phyloP scores from a whole-genome alignment of 192 early-diverging fungal genomes.

The Lobulomyces angularis region DNA sequence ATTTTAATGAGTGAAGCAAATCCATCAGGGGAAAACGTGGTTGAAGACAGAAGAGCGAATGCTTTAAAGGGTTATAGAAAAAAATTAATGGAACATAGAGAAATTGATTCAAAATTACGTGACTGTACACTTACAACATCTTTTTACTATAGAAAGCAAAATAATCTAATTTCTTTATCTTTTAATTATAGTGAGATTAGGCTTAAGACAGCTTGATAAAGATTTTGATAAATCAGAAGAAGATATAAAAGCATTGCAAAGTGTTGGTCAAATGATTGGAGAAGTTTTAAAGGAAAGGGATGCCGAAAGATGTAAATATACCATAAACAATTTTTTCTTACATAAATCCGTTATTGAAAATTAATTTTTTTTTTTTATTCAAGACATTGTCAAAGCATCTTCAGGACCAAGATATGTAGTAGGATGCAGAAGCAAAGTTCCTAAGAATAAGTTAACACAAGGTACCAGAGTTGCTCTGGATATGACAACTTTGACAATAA shows the following conservation, averaged over 20 bases:
- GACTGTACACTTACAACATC: slow-evolving; percentile 45
- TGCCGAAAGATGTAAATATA: slow-evolving; percentile 76
- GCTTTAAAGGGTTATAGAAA: slow-evolving; percentile 76
- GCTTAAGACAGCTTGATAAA: slow-evolving; percentile 72
- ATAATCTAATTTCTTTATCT: slow-evolving; percentile 4
- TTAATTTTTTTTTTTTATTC: slow-evolving; percentile 1
- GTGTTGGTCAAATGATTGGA: slow-evolving; percentile 97
- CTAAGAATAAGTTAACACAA: slow-evolving; percentile 89
- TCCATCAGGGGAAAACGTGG: not conserved
- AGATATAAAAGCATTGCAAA: slow-evolving; percentile 95
- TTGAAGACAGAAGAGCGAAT: slow-evolving; percentile 60
- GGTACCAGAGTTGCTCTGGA: slow-evolving; percentile 97
- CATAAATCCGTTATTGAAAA: not conserved
- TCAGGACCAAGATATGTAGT: slow-evolving; percentile 96
- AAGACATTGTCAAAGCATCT: slow-evolving; percentile 95
- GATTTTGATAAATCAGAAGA: slow-evolving; percentile 94
- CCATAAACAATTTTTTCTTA: not conserved
- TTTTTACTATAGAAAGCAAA: not conserved
- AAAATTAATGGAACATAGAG: slow-evolving; percentile 82
- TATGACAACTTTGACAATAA: slow-evolving; percentile 99
- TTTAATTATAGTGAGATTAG: slow-evolving; percentile 57
- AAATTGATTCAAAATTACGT: slow-evolving; percentile 91
- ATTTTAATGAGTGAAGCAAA: too few relatives aligned
- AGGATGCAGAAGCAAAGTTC: slow-evolving; percentile 85
- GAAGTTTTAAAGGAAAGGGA: slow-evolving; percentile 96